Conservation (phyloP, 2,329 filamentous ascomycete species). For the Sporothrix phasma region DNA sequence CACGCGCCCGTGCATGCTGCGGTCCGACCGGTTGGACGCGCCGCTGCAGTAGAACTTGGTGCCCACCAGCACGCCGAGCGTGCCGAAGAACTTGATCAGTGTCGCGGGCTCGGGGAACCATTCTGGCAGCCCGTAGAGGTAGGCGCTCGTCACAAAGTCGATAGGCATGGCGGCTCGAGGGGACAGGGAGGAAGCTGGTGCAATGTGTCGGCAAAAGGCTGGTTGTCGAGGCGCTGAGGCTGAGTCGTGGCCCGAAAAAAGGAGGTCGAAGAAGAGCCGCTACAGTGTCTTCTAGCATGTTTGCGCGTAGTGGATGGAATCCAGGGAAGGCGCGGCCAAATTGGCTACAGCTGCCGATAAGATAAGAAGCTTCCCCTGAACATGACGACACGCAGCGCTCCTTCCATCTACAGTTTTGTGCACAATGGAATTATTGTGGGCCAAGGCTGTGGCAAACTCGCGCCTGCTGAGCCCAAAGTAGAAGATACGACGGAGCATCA, state of each 20-base stretch:
- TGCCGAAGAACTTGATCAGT: conserved; percentile 31
- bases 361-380: conserved; percentile 7
- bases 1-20: conserved; percentile 86
- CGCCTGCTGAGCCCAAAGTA: too few relatives aligned
- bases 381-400: conserved; percentile 10
- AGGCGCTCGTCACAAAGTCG: conserved; percentile 38
- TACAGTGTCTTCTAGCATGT: conserved; percentile 9
- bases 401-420: background rate
- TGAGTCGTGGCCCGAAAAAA: background rate
- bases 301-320: background rate
- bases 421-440: background rate
- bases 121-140: conserved; percentile 39
- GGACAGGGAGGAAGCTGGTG: background rate
- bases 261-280: background rate
- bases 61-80: conserved; percentile 32
- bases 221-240: background rate
- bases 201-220: background rate
- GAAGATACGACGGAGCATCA: too few relatives aligned
- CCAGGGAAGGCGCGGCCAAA: background rate
- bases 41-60: conserved; percentile 72
- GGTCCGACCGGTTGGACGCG: conserved; percentile 61
- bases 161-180: conserved; percentile 43
- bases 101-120: conserved; percentile 37
- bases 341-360: conserved; percentile 1
- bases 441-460: conserved; percentile 4